phyloP scores from a whole-genome alignment of 2,329 filamentous ascomycete genomes.

The Neofusicoccum sp. region DNA sequence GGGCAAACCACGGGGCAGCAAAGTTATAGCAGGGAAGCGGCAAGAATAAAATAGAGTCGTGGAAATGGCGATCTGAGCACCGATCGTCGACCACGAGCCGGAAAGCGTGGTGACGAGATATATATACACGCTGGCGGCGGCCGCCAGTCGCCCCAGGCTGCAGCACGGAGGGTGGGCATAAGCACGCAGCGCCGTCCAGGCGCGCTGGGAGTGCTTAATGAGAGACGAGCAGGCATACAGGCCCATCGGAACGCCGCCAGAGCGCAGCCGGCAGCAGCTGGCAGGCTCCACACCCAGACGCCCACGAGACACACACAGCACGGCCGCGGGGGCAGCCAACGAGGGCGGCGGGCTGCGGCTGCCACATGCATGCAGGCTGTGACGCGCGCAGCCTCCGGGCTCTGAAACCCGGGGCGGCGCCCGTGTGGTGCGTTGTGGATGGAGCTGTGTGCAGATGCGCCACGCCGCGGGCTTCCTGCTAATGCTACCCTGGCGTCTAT shows the following conservation, averaged over 20 bases:
- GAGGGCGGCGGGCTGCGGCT: too few species aligned
- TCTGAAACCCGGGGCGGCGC: conserved; percentile 11
- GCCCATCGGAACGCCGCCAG: neutral
- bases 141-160: too few species aligned
- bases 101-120: too few species aligned
- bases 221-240: neutral
- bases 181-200: too few species aligned
- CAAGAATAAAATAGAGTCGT: neutral
- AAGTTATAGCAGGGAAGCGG: neutral
- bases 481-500: neutral
- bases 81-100: too few species aligned
- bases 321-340: neutral
- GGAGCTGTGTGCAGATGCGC: neutral
- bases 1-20: too few species aligned
- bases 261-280: neutral
- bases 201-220: neutral
- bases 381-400: neutral
- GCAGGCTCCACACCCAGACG: neutral
- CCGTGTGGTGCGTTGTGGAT: neutral
- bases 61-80: too few species aligned
- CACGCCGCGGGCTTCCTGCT: neutral
- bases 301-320: conserved; percentile 3
- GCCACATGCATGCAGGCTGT: too few species aligned
- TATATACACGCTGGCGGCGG: too few species aligned
- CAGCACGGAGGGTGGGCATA: too few species aligned